Conservation (phyloP, 768 basidiomycete genomes). For the Paxillus ammoniavirescens region DNA sequence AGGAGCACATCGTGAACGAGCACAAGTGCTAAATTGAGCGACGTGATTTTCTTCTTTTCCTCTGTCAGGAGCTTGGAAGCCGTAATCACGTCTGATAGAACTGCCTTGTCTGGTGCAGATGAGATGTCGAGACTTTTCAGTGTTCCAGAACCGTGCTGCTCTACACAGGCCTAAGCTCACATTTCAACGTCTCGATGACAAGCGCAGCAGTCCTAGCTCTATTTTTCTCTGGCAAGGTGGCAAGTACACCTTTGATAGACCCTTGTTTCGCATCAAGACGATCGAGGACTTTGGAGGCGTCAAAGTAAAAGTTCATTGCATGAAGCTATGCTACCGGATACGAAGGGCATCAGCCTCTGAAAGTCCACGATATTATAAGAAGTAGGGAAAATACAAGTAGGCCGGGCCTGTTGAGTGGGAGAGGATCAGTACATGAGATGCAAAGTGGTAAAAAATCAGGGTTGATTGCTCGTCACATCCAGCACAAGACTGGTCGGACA, state of each 20-base stretch:
- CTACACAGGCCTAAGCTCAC: conserved; percentile 44
- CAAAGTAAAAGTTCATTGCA: conserved; percentile 94
- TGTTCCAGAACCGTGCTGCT: background rate
- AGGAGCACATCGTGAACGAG: conserved; percentile 91
- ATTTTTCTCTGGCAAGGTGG: conserved; percentile 67
- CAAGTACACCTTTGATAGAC: conserved; percentile 85
- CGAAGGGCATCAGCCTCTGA: conserved; percentile 26
- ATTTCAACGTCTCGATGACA: conserved; percentile 94
- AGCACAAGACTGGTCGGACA: conserved; percentile 64
- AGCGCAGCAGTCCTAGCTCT: conserved; percentile 81
- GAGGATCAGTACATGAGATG: conserved; percentile 27
- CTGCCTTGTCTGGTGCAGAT: conserved; percentile 62
- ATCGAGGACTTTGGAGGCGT: conserved; percentile 80
- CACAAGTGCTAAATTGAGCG: conserved; percentile 73
- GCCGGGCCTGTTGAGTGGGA: conserved; percentile 12
- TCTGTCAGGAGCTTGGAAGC: conserved; percentile 65
- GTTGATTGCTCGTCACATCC: conserved; percentile 46
- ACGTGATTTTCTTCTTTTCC: conserved; percentile 76
- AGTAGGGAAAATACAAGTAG: conserved; percentile 8
- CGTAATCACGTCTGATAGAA: conserved; percentile 68
- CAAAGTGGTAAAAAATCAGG: conserved; percentile 24
- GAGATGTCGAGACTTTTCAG: conserved; percentile 7
- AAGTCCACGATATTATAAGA: conserved; percentile 23
- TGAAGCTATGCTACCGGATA: conserved; percentile 25
- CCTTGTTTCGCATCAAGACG: conserved; percentile 85